phyloP scores from a whole-genome alignment of 2,329 filamentous ascomycete genomes.

The Ambrosiella xylebori region DNA sequence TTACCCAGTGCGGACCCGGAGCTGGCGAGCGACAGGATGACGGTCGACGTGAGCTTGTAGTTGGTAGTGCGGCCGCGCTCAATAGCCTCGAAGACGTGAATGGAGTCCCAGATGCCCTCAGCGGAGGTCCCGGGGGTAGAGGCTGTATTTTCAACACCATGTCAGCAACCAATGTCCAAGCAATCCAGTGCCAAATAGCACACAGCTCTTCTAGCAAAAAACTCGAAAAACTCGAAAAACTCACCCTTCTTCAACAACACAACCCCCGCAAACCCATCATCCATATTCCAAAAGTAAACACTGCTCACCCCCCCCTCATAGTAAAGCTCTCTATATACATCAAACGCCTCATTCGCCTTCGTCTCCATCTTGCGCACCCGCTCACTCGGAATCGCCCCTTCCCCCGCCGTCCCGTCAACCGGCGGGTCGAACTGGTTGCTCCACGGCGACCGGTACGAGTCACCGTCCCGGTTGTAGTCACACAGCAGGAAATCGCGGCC shows the following conservation, averaged over 20 bases:
- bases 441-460: slow-evolving; percentile 97
- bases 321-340: slow-evolving; percentile 91
- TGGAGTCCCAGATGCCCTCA: slow-evolving; percentile 87
- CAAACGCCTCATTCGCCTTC: slow-evolving; percentile 86
- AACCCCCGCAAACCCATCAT: slow-evolving; percentile 93
- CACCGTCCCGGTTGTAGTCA: slow-evolving; percentile 98
- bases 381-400: slow-evolving; percentile 78
- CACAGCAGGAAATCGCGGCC: slow-evolving; percentile 94
- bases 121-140: slow-evolving; percentile 47
- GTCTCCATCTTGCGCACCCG: slow-evolving; percentile 86
- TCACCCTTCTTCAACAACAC: slow-evolving; percentile 87
- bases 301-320: slow-evolving; percentile 92
- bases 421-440: slow-evolving; percentile 95
- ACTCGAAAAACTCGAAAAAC: slow-evolving; percentile 17
- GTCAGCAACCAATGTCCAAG: neutral
- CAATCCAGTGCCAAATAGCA: neutral
- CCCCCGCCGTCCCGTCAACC: slow-evolving; percentile 46
- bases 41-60: slow-evolving; percentile 95
- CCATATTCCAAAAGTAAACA: slow-evolving; percentile 96
- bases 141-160: slow-evolving; percentile 27
- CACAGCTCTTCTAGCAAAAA: neutral
- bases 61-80: slow-evolving; percentile 82
- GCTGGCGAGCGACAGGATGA: slow-evolving; percentile 72
- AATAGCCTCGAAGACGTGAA: slow-evolving; percentile 94
- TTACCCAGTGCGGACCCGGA: slow-evolving; percentile 46